phyloP scores from a whole-genome alignment of 2,329 filamentous ascomycete species.

The Dothistroma septosporum region DNA sequence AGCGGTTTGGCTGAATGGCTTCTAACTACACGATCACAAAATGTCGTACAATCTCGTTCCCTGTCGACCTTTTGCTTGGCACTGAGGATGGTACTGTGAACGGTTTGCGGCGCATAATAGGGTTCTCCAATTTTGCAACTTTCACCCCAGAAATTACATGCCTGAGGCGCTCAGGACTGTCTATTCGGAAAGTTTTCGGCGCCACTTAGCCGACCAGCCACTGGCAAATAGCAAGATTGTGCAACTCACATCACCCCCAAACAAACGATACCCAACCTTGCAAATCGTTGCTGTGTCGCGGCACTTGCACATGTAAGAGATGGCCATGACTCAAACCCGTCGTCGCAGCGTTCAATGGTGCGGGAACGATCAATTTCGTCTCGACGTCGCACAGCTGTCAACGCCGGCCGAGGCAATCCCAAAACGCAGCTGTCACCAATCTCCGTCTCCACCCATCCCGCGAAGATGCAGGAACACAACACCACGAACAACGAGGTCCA shows the following conservation, averaged over 20 bases:
- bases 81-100: no score
- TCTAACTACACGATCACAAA: no score
- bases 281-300: no score
- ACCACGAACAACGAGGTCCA: not conserved
- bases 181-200: not conserved
- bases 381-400: not conserved
- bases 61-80: no score
- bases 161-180: no score
- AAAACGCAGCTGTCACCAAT: not conserved
- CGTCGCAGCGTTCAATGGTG: not conserved
- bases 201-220: not conserved
- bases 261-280: not conserved
- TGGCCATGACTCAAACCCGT: not conserved
- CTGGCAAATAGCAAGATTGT: no score
- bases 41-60: no score
- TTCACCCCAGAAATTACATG: not conserved
- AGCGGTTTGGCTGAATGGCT: no score
- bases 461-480: not conserved
- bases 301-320: not conserved
- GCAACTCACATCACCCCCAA: not conserved
- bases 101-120: no score
- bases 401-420: not conserved
- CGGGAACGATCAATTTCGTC: not conserved
- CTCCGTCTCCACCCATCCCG: not conserved
- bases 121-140: not conserved